Percentiles rank a stretch among this genome's conserved stretches.
Conservation (phyloP, 2,329 filamentous ascomycete species). For the Lasiodiplodia hormozganensis region DNA sequence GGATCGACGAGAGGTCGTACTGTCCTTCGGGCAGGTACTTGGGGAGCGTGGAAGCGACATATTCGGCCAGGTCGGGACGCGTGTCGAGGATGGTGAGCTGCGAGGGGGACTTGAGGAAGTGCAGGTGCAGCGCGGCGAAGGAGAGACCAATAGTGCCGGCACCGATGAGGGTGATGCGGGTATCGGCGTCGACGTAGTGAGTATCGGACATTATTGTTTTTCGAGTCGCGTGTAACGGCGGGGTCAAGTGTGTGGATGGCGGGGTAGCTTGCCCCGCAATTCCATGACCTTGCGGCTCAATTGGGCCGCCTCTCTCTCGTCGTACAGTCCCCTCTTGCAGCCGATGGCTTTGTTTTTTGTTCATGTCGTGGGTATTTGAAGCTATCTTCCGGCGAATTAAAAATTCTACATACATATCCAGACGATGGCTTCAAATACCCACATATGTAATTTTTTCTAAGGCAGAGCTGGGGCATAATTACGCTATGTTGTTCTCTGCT, state of each 20-base stretch:
- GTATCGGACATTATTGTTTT: neutral
- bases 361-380: too few species aligned
- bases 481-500: too few species aligned
- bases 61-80: constrained; percentile 54
- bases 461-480: too few species aligned
- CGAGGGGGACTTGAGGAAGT: constrained; percentile 47
- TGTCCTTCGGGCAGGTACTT: constrained; percentile 45
- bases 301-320: neutral
- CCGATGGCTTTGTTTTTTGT: too few species aligned
- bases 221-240: neutral
- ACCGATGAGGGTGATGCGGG: constrained; percentile 52
- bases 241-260: neutral
- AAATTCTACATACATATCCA: too few species aligned
- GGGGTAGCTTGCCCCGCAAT: neutral
- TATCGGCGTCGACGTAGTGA: neutral
- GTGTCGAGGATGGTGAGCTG: constrained; percentile 60
- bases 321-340: neutral
- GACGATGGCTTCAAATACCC: too few species aligned
- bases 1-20: constrained; percentile 42
- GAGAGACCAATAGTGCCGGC: constrained; percentile 62
- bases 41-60: constrained; percentile 53
- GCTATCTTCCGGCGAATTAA: too few species aligned
- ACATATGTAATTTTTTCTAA: too few species aligned
- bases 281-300: neutral
- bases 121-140: constrained; percentile 62